These are phyloP conservation scores for Thymus quinquecostatus DNA, from an alignment of 257 asterid species.

Conservation along the genomic window DNA sequence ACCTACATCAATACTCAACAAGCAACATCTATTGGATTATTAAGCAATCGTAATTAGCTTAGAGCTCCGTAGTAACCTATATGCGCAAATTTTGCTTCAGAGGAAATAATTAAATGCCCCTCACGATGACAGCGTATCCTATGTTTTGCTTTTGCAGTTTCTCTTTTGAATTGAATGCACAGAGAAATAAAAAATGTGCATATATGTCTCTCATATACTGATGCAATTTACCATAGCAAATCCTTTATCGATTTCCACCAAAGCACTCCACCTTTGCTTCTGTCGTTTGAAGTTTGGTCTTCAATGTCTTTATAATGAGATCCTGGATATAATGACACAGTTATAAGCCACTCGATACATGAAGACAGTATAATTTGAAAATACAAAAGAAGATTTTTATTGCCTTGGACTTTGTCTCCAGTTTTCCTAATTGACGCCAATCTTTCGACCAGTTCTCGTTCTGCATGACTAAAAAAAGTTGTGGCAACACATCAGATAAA, in stretches of 20 bases:
- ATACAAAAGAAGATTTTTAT: slow-evolving; percentile 36
- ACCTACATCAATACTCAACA: background rate
- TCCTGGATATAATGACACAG: slow-evolving; percentile 29
- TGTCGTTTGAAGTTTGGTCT: slow-evolving; percentile 42
- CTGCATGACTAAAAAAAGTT: slow-evolving; percentile 63
- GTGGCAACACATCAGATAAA: slow-evolving; percentile 32
- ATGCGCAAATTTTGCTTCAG: background rate
- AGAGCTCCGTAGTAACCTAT: background rate
- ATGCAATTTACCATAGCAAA: slow-evolving; percentile 57
- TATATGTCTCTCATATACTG: background rate
- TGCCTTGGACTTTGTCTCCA: slow-evolving; percentile 38
- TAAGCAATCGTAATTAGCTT: too few relatives aligned
- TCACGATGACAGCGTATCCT: background rate
- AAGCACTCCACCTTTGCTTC: slow-evolving; percentile 37
- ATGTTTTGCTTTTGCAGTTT: background rate
- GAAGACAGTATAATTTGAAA: slow-evolving; percentile 1
- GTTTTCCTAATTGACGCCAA: slow-evolving; percentile 71
- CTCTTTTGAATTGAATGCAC: background rate
- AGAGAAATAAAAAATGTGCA: background rate
- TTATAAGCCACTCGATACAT: slow-evolving; percentile 1
- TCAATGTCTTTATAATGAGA: slow-evolving; percentile 32
- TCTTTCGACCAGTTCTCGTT: slow-evolving; percentile 71
- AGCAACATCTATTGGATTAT: background rate
- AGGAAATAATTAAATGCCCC: background rate
- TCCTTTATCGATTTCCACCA: slow-evolving; percentile 77